Base-by-base conservation (phyloP, 2,329 filamentous ascomycete genomes). In the Penicillium oxalicum region DNA sequence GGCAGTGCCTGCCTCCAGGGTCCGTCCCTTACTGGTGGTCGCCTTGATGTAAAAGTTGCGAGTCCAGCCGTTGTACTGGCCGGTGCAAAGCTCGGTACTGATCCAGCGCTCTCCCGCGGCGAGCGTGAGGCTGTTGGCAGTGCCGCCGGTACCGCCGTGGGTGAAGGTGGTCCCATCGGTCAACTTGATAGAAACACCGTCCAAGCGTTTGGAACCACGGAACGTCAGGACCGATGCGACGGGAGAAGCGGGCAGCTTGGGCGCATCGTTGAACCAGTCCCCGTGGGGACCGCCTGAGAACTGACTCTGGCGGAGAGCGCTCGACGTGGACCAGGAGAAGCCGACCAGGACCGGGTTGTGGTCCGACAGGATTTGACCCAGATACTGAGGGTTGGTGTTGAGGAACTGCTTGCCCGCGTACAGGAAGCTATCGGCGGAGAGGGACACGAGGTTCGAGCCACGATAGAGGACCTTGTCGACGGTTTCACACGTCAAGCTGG, bases 401-500 rank as follows among this genome's bases (percentile, higher is more conserved):
- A 84, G 64, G 68, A 86, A 87, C 57, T 71, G 73, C 39, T 59
- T 57, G 39, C 77, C 74, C 9, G 75, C 77, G 62, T 86, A 86
- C 57, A 42, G 44, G 44, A 57, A 67, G 44, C 54, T 54, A 3
- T 54, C 58, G 66, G 76, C 77, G 35, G 72, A 69, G 54, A 84
- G 77, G 52, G 78, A 72, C 2, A 80, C 76, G 2, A 75, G 70
- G 26, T 70, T 57, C 12, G 62, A 62, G 7, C 58, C 58, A 2
- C 61, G 58, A 27, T 62, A 61, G 51, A 84, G 77, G 40, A 84
- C 70, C 67, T 86, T 87, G 67, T 86, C 83, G 34, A 86, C 81
- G 3, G 77, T 80, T 68, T 87, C 83, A 65, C 83, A 87, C 4
- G 65, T 62, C 59, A 74, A 73, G 40, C 66, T 74, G 0, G 70